These are phyloP conservation scores for Penicillium polonicum DNA, from an alignment of 2,329 filamentous ascomycete genomes.

Conservation along the genomic window DNA sequence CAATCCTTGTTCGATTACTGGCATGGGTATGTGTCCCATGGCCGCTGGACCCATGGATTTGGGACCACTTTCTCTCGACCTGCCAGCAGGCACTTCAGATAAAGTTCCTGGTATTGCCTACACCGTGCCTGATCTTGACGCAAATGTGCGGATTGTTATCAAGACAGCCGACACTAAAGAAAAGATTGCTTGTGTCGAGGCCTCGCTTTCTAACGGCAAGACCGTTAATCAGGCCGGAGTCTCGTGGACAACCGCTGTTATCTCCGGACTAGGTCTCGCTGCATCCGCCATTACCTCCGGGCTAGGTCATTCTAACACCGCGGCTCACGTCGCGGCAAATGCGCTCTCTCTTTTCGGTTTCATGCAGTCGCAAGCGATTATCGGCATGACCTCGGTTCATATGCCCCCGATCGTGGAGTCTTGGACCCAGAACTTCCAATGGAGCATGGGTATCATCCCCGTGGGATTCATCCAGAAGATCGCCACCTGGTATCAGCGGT, in stretches of 20 bases:
- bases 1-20: conserved; percentile 69
- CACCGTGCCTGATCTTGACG: conserved; percentile 86
- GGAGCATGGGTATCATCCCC: conserved; percentile 94
- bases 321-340: conserved; percentile 90
- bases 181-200: conserved; percentile 82
- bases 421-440: conserved; percentile 97
- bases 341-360: conserved; percentile 91
- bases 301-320: conserved; percentile 87
- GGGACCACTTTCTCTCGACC: conserved; percentile 62
- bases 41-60: conserved; percentile 77
- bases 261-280: conserved; percentile 78
- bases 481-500: conserved; percentile 92
- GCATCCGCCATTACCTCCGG: conserved; percentile 87
- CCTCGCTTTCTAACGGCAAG: conserved; percentile 83
- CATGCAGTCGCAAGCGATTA: conserved; percentile 90
- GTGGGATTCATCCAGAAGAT: conserved; percentile 84
- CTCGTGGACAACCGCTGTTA: conserved; percentile 84
- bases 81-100: conserved; percentile 58
- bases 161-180: conserved; percentile 64
- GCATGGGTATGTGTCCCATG: conserved; percentile 87
- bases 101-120: conserved; percentile 81
- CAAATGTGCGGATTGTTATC: conserved; percentile 77
- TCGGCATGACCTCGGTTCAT: conserved; percentile 77
- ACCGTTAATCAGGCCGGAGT: conserved; percentile 87
- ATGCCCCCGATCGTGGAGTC: conserved; percentile 85